Conservation (phyloP, 495 filamentous ascomycete genomes). For the Podospora sp. region DNA sequence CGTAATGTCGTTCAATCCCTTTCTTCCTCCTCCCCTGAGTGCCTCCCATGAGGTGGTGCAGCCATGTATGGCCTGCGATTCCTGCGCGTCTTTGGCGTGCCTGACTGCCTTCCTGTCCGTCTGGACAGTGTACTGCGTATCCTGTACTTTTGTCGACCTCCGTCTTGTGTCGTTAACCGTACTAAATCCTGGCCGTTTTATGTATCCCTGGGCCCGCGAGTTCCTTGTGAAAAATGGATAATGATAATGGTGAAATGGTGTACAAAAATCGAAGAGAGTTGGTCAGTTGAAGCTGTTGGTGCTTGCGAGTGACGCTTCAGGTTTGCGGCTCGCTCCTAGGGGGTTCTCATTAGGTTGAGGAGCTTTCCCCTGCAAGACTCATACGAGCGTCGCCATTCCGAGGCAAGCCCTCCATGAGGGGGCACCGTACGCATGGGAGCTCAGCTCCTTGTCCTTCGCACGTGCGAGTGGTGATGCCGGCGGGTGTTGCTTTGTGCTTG, state of each 20-base stretch:
- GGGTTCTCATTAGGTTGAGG: too few relatives aligned
- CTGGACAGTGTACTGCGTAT: background rate
- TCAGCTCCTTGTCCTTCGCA: constrained; percentile 3
- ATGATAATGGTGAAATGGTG: background rate
- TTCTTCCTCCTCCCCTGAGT: background rate
- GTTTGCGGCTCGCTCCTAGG: too few relatives aligned
- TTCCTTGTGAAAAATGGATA: background rate
- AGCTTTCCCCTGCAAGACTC: too few relatives aligned
- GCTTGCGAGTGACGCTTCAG: too few relatives aligned
- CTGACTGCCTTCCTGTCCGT: background rate
- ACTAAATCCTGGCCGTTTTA: background rate
- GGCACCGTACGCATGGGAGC: background rate
- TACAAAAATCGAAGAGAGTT: background rate
- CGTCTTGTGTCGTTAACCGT: background rate
- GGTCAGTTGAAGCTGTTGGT: background rate
- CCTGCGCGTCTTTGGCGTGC: background rate
- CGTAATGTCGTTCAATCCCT: background rate
- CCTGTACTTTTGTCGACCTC: background rate
- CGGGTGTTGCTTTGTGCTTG: background rate
- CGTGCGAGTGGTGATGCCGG: constrained; percentile 1
- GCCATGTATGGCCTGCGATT: background rate
- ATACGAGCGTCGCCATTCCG: too few relatives aligned
- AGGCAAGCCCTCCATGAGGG: background rate
- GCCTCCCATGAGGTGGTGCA: background rate
- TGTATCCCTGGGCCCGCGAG: background rate